Conservation (phyloP, 805 yeast genomes). For the Scheffersomyces lignosus region DNA sequence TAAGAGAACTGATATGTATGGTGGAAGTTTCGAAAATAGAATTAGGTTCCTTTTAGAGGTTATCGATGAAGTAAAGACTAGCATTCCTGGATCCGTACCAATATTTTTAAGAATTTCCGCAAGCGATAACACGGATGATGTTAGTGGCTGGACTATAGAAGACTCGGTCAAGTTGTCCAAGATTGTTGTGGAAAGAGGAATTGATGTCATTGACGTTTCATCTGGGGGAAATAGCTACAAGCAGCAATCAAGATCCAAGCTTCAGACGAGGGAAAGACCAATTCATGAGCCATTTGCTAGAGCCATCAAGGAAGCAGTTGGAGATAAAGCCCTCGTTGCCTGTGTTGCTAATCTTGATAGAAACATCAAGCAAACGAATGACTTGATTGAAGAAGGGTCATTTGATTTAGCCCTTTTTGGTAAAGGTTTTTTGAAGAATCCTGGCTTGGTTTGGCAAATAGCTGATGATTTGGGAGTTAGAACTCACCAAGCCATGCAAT, state of each 20-base stretch:
- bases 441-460: slow-evolving; percentile 49
- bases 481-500: slow-evolving; percentile 33
- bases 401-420: slow-evolving; percentile 53
- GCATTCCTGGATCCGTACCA: slow-evolving; percentile 40
- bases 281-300: slow-evolving; percentile 41
- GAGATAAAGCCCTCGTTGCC: slow-evolving; percentile 42
- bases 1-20: slow-evolving; percentile 32
- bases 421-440: slow-evolving; percentile 44
- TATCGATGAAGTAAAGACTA: slow-evolving; percentile 35
- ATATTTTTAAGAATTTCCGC: slow-evolving; percentile 51
- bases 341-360: slow-evolving; percentile 46
- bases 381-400: slow-evolving; percentile 39
- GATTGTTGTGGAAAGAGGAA: slow-evolving; percentile 42
- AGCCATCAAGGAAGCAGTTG: slow-evolving; percentile 44
- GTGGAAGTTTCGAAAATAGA: slow-evolving; percentile 40
- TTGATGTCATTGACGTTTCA: slow-evolving; percentile 55
- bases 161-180: slow-evolving; percentile 45
- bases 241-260: slow-evolving; percentile 24
- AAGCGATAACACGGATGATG: slow-evolving; percentile 40
- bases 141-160: slow-evolving; percentile 42
- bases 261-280: too few relatives aligned
- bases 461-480: slow-evolving; percentile 50
- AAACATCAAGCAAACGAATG: slow-evolving; percentile 35
- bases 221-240: slow-evolving; percentile 49
- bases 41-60: slow-evolving; percentile 31